Conservation (phyloP, 495 filamentous ascomycete genomes). For the Xylaria longipes region DNA sequence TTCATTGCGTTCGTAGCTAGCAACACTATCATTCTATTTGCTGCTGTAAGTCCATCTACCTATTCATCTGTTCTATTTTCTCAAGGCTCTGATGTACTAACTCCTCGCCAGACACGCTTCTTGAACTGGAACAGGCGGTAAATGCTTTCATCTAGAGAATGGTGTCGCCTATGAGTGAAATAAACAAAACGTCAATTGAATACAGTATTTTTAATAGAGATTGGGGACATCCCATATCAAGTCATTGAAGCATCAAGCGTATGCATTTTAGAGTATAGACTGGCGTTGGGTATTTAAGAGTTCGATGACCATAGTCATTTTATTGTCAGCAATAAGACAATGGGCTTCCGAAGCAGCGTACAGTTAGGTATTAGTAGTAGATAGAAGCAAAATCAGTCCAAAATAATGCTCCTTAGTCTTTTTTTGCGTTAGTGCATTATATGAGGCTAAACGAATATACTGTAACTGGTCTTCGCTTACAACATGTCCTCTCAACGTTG, state of each 20-base stretch:
- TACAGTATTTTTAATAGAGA: slow-evolving; percentile 16
- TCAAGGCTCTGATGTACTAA: background rate
- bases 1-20: slow-evolving; percentile 74
- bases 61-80: background rate
- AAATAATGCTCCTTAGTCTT: background rate
- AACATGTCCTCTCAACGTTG: no score
- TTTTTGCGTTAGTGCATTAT: background rate
- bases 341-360: background rate
- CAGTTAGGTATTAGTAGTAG: background rate
- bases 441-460: no score
- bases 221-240: background rate
- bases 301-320: background rate
- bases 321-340: slow-evolving; percentile 1
- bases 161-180: background rate
- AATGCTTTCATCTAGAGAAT: background rate
- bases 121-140: slow-evolving; percentile 29
- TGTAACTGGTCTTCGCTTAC: no score
- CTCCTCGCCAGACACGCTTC: slow-evolving; percentile 17
- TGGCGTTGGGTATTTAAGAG: slow-evolving; percentile 8
- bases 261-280: slow-evolving; percentile 17
- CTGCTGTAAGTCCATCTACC: slow-evolving; percentile 58
- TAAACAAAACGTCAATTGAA: background rate
- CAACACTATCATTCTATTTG: slow-evolving; percentile 76
- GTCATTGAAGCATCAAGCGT: slow-evolving; percentile 15
- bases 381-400: background rate